Conservation (phyloP, 129 eudicot species). For the carrot (Daucus carota) region DNA sequence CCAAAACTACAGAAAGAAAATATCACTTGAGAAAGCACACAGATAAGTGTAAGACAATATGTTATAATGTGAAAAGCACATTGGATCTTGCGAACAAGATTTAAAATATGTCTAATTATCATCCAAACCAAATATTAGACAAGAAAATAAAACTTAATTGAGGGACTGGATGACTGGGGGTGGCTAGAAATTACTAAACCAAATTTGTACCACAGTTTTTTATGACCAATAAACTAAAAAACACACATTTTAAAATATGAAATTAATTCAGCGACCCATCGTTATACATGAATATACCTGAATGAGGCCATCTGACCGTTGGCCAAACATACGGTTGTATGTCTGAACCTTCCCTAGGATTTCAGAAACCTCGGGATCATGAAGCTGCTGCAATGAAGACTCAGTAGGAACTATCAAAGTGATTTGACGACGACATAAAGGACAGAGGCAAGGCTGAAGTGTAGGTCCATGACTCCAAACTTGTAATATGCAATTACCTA, state of each 20-base stretch:
- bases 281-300: slow-evolving; percentile 42
- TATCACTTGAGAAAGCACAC: neutral
- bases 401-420: slow-evolving; percentile 82
- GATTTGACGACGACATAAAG: slow-evolving; percentile 77
- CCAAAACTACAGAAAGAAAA: neutral
- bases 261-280: neutral
- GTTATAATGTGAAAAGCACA: neutral
- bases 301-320: slow-evolving; percentile 44
- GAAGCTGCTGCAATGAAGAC: slow-evolving; percentile 41
- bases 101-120: neutral
- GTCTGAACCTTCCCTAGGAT: slow-evolving; percentile 48
- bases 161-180: neutral
- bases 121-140: neutral
- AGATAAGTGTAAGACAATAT: neutral
- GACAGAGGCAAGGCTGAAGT: slow-evolving; percentile 88
- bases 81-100: neutral
- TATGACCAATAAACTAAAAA: neutral
- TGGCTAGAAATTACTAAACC: neutral
- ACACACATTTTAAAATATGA: neutral
- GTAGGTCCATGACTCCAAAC: slow-evolving; percentile 89
- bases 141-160: neutral
- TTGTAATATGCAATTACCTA: slow-evolving; percentile 78
- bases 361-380: slow-evolving; percentile 46
- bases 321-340: slow-evolving; percentile 77
- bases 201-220: neutral